Conservation (phyloP, 257 asterid genomes). For the Craterostigma plantagineum region DNA sequence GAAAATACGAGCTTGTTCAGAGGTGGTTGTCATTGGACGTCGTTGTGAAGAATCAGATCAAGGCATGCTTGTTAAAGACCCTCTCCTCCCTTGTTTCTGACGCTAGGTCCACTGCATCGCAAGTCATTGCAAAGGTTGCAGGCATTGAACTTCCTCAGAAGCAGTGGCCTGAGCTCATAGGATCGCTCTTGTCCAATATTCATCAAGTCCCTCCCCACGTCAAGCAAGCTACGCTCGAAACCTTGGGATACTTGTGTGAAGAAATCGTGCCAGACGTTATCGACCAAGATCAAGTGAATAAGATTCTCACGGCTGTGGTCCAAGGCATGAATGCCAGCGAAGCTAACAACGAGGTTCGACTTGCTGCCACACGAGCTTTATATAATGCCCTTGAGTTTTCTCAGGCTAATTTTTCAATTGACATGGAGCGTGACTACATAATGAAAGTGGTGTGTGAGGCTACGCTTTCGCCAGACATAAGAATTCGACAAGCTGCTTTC, state of each 20-base stretch:
- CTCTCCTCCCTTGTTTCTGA: conserved; percentile 45
- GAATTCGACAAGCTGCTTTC: conserved; percentile 71
- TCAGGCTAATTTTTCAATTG: conserved; percentile 65
- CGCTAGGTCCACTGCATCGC: conserved; percentile 74
- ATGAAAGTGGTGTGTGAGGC: conserved; percentile 88
- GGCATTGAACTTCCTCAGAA: conserved; percentile 74
- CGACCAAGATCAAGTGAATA: conserved; percentile 77
- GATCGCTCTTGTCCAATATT: conserved; percentile 48
- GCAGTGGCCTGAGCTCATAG: conserved; percentile 82
- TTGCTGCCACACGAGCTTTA: conserved; percentile 62
- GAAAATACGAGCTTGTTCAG: conserved; percentile 54
- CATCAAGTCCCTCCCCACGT: conserved; percentile 63
- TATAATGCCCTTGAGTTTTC: conserved; percentile 79
- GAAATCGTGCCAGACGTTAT: conserved; percentile 63
- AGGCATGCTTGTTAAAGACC: conserved; percentile 54
- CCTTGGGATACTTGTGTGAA: conserved; percentile 69
- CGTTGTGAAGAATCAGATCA: conserved; percentile 51
- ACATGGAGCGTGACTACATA: conserved; percentile 68
- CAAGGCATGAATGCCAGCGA: conserved; percentile 77
- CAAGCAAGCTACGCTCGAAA: conserved; percentile 72
- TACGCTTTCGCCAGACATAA: conserved; percentile 54
- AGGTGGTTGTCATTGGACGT: conserved; percentile 63
- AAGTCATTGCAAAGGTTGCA: conserved; percentile 73
- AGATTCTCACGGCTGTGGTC: conserved; percentile 68
- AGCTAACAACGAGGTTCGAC: conserved; percentile 47